A percentile compares a stretch with the other conserved stretches of the same genome.
phyloP scores from a whole-genome alignment of 768 basidiomycete genomes.

The Gymnopilus junonius region DNA sequence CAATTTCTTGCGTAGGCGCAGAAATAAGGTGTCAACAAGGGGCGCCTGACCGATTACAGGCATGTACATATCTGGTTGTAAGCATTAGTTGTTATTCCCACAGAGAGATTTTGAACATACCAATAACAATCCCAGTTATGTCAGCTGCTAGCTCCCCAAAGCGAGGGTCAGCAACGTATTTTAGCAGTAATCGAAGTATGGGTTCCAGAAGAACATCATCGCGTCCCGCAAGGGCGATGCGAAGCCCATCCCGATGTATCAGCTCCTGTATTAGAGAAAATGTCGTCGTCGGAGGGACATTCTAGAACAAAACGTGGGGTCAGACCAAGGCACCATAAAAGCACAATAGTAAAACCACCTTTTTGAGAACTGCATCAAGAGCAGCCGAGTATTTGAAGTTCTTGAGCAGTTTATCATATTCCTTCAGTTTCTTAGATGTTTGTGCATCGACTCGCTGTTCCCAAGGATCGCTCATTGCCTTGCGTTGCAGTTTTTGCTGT shows the following conservation, averaged over 20 bases:
- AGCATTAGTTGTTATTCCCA: slow-evolving; percentile 12
- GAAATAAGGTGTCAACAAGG: slow-evolving; percentile 84
- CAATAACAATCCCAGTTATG: slow-evolving; percentile 79
- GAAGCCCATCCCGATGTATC: slow-evolving; percentile 87
- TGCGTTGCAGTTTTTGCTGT: slow-evolving; percentile 32
- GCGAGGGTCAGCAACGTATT: slow-evolving; percentile 86
- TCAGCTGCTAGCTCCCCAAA: slow-evolving; percentile 92
- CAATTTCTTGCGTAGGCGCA: slow-evolving; percentile 84
- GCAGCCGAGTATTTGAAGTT: slow-evolving; percentile 94
- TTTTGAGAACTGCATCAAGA: slow-evolving; percentile 87
- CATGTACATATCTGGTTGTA: slow-evolving; percentile 82
- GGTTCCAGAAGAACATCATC: slow-evolving; percentile 95
- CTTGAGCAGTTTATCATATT: slow-evolving; percentile 91
- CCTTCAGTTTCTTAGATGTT: slow-evolving; percentile 72
- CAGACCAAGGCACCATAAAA: not conserved
- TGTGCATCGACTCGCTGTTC: slow-evolving; percentile 80
- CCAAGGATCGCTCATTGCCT: slow-evolving; percentile 58
- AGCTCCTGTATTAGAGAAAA: slow-evolving; percentile 95
- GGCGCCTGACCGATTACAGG: slow-evolving; percentile 94
- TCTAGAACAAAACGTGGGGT: slow-evolving; percentile 46
- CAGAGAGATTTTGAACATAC: slow-evolving; percentile 46
- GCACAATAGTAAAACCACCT: slow-evolving; percentile 52
- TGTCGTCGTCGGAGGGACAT: slow-evolving; percentile 80
- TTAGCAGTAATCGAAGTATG: slow-evolving; percentile 82
- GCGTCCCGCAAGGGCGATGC: slow-evolving; percentile 83